phyloP scores from a whole-genome alignment of 139 green algal species.

The Chlorella sp. region DNA sequence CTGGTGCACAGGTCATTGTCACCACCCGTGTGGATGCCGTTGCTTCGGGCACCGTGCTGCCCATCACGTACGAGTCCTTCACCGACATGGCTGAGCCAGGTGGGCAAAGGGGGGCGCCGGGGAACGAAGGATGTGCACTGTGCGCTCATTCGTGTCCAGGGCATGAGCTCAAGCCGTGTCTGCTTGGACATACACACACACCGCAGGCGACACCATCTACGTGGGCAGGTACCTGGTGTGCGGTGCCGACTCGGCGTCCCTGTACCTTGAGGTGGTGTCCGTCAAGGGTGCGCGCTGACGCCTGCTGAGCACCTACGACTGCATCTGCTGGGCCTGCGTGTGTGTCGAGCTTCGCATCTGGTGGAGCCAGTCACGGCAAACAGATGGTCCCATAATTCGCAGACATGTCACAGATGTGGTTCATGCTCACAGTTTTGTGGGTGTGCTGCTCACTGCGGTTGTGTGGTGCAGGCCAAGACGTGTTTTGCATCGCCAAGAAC shows the following conservation, averaged over 20 bases:
- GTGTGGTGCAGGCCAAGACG: conserved; percentile 28
- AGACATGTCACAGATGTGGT: no score
- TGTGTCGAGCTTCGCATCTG: no score
- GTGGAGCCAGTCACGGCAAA: no score
- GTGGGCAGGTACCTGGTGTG: conserved; percentile 81
- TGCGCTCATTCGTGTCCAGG: no score
- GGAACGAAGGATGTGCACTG: no score
- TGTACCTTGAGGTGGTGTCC: conserved; percentile 70
- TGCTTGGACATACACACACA: no score
- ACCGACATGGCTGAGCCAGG: conserved; percentile 41
- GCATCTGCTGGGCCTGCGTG: conserved; percentile 3
- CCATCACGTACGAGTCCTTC: conserved; percentile 25
- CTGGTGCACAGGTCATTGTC: conserved; percentile 11
- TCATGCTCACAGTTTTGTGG: no score
- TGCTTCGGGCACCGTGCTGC: conserved; percentile 15
- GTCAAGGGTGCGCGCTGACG: conserved; percentile 37
- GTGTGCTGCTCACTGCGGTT: no score
- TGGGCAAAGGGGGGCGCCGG: no score
- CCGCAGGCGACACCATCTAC: conserved; percentile 76
- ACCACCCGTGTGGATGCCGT: conserved; percentile 29
- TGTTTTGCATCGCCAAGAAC: conserved; percentile 69
- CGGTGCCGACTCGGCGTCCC: conserved; percentile 68
- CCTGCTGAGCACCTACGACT: conserved; percentile 72
- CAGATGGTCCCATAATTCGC: no score
- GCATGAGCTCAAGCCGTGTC: no score